These are phyloP conservation scores for Poa annua DNA, from an alignment of 176 grass and related monocot species.

Conservation along the genomic window DNA sequence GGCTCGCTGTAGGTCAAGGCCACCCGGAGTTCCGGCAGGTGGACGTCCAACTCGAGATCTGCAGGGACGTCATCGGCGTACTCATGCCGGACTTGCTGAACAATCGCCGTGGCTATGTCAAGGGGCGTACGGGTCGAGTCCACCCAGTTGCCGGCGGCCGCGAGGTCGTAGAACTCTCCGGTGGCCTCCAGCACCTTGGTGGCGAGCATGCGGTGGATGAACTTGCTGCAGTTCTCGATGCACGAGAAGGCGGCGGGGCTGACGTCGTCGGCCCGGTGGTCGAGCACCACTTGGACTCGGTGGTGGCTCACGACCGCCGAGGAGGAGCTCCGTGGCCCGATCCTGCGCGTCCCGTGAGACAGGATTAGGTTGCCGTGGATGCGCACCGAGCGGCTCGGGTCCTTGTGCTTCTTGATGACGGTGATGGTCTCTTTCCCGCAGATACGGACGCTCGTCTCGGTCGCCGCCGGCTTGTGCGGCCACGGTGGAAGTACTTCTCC, in stretches of 20 bases:
- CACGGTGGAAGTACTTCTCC: neutral
- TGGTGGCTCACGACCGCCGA: neutral
- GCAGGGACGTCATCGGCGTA: neutral
- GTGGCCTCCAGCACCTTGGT: neutral
- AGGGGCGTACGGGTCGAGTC: neutral
- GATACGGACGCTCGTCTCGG: neutral
- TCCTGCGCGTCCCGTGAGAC: neutral
- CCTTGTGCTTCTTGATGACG: no score
- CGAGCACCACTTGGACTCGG: neutral
- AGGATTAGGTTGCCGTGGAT: neutral
- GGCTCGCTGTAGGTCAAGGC: constrained; percentile 7
- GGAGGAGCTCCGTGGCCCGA: neutral
- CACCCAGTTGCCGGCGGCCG: neutral
- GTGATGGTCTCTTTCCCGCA: neutral
- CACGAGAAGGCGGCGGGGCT: neutral
- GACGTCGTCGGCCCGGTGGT: neutral
- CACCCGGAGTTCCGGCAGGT: neutral
- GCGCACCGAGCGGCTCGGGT: neutral
- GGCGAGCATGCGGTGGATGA: neutral
- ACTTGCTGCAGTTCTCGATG: neutral
- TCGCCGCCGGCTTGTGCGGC: neutral
- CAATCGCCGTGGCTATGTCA: neutral
- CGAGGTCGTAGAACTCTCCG: neutral
- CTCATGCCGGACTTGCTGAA: neutral
- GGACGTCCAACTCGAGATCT: neutral